Evolutionary conservation across 768 basidiomycete species (phyloP).

Genomic region (Neoboletus magnificus): DNA sequence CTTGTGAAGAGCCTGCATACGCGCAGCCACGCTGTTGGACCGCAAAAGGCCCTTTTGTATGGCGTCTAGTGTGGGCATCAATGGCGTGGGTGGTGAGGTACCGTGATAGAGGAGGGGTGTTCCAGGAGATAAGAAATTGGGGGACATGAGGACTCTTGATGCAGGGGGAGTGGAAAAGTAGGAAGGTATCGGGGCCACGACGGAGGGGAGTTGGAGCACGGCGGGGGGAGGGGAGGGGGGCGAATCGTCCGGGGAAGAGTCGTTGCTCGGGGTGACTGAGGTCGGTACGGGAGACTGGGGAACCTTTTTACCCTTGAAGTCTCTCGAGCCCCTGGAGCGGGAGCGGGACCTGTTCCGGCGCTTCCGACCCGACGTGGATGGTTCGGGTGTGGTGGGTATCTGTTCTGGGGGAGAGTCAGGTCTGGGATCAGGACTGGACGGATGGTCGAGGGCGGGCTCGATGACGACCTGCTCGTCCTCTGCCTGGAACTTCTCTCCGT

Average conservation of each 20-base stretch:
- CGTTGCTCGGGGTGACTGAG: slow-evolving; percentile 48
- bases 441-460: slow-evolving; percentile 7
- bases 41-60: slow-evolving; percentile 77
- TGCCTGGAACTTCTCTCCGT: slow-evolving; percentile 61
- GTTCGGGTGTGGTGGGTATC: slow-evolving; percentile 37
- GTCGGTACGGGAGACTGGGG: slow-evolving; percentile 46
- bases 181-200: slow-evolving; percentile 55
- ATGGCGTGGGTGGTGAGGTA: slow-evolving; percentile 57
- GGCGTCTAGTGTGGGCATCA: slow-evolving; percentile 74
- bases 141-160: slow-evolving; percentile 40
- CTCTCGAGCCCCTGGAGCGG: slow-evolving; percentile 59
- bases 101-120: slow-evolving; percentile 60
- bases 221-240: slow-evolving; percentile 31
- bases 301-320: slow-evolving; percentile 62
- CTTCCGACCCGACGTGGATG: slow-evolving; percentile 45
- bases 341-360: slow-evolving; percentile 72
- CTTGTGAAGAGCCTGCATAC: slow-evolving; percentile 78
- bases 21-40: slow-evolving; percentile 85
- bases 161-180: slow-evolving; percentile 45
- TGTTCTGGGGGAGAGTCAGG: slow-evolving; percentile 29
- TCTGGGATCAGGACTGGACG: slow-evolving; percentile 22
- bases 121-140: slow-evolving; percentile 52
- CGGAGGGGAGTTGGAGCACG: slow-evolving; percentile 24
- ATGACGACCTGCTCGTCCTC: slow-evolving; percentile 32
- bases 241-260: slow-evolving; percentile 68